Base-by-base conservation (phyloP, 164 flowering plant species). In the Liquidambar formosana region DNA sequence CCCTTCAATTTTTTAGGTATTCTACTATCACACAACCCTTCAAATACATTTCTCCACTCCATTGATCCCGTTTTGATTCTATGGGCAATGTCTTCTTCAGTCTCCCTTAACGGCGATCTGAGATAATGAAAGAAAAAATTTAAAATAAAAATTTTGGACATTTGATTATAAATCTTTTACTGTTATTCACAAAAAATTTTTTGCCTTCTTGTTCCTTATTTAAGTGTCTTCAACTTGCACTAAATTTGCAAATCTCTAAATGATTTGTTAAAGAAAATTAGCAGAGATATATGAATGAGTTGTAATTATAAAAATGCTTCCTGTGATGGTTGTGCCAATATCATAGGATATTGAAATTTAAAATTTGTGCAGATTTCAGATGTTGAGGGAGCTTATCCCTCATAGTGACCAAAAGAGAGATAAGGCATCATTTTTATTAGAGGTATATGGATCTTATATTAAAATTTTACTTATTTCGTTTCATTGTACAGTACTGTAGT, bases 351-450 rank as follows among this genome's bases (percentile, higher is more conserved):
- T 6, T 33, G 44, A 59, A 14, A 59, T 27, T 26, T 59, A 28
- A 13, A 14, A 28, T 1, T 57, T 13, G 0, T 75, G 74, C 83
- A 84, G 87, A 66, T 81, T 84, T 71, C 87, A 81, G 72, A 79
- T 70, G 80, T 59, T 84, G 67, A 71, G 87, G 70, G 77, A 70
- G 12, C 75, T 84, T 62, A 81, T 84, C 64, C 87, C 87, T 56
- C 81, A 76, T 19, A 72, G 82, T 68, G 85, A 84, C 72, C 87
- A 84, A 56, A 84, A 84, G 75, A 81, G 87, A 65, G 87, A 84
- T 38, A 84, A 79, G 69, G 87, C 87, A 23, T 84, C 85, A 18
- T 84, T 84, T 54, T 75, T 84, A 21, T 61, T 81, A 65, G 87
- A 81, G 87, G 87, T 83, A 63, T 38, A 45, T 47, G 13, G 13